Base-by-base conservation (phyloP, 1,139 yeast genomes). In the Waltiozyma sp. region DNA sequence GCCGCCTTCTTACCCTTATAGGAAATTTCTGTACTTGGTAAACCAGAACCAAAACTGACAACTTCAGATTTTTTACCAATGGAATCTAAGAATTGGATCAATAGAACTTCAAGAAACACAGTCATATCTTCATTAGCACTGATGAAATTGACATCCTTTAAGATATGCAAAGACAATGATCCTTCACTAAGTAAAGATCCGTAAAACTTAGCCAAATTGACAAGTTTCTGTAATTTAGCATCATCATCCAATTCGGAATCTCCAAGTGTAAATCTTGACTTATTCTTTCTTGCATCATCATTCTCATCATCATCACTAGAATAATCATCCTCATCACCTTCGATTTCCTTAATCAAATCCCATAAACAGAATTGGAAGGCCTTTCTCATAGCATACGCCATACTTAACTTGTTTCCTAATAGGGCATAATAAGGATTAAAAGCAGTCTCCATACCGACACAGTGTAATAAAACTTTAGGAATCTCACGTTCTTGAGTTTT, bases 401-500 rank as follows among this genome's bases (percentile, higher is more conserved):
- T 73, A 55, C 95, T 83, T 16, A 89, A 62, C 53, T 86, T 85
- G 39, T 73, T 70, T 0, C 95, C 95, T 28, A 93, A 73, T 14
- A 84, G 65, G 0, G 91, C 85, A 61, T 93, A 93, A 60, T 83
- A 93, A 2, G 97, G 97, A 56, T 93, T 93, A 69, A 85, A 89
- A 0, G 75, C 74, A 31, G 82, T 76, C 61, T 93, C 99, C 51
- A 81, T 75, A 2, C 84, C 75, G 19, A 89, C 79, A 64, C 98
- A 91, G 57, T 89, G 96, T 41, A 87, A 63, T 38, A 91, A 61
- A 7, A 93, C 89, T 44, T 79, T 73, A 2, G 97, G 94, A 31
- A 91, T 83, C 55, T 93, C 98, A 41, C 87, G 67, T 53, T 84
- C 84, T 58, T 93, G 97, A n/a, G 82, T 70, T 52, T 77, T 79